Evolutionary conservation across 805 yeast genomes (phyloP).

Genomic region (Spathaspora arborariae): DNA sequence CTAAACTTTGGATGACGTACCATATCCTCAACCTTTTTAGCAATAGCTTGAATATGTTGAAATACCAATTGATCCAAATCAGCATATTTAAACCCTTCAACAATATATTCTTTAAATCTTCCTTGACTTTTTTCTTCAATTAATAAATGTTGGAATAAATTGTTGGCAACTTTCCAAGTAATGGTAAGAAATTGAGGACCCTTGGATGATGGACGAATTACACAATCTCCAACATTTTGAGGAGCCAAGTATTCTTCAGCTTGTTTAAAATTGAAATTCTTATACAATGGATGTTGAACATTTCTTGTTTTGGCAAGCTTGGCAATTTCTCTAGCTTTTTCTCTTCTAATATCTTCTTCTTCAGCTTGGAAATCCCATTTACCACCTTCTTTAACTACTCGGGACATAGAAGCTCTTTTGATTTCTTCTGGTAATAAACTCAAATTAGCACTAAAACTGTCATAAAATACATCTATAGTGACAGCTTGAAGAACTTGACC

Average conservation of each 20-base stretch:
- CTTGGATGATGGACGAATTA: conserved; percentile 89
- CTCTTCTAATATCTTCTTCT: conserved; percentile 56
- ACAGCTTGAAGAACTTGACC: conserved; percentile 90
- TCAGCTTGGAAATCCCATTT: conserved; percentile 84
- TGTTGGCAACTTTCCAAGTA: conserved; percentile 95
- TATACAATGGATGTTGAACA: conserved; percentile 88
- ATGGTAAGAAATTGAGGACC: conserved; percentile 87
- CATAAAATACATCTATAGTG: conserved; percentile 66
- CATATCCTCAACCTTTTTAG: conserved; percentile 80
- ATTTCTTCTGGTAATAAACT: conserved; percentile 69
- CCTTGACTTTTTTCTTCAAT: conserved; percentile 71
- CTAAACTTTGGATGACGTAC: conserved; percentile 84
- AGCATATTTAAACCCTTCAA: conserved; percentile 67
- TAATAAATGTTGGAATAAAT: conserved; percentile 86
- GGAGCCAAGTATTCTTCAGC: conserved; percentile 94
- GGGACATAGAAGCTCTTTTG: conserved; percentile 46
- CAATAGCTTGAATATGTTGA: conserved; percentile 79
- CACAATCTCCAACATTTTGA: conserved; percentile 84
- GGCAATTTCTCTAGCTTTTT: conserved; percentile 57
- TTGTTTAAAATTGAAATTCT: conserved; percentile 74
- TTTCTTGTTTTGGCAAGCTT: conserved; percentile 70
- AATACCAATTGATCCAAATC: conserved; percentile 94
- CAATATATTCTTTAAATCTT: conserved; percentile 55
- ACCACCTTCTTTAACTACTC: conserved; percentile 49
- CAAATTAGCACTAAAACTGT: conserved; percentile 68